Evolutionary conservation across 306 rosid genomes (phyloP), one percentile per base, ranked within the genome.

Genomic region (Spatholobus suberectus): DNA sequence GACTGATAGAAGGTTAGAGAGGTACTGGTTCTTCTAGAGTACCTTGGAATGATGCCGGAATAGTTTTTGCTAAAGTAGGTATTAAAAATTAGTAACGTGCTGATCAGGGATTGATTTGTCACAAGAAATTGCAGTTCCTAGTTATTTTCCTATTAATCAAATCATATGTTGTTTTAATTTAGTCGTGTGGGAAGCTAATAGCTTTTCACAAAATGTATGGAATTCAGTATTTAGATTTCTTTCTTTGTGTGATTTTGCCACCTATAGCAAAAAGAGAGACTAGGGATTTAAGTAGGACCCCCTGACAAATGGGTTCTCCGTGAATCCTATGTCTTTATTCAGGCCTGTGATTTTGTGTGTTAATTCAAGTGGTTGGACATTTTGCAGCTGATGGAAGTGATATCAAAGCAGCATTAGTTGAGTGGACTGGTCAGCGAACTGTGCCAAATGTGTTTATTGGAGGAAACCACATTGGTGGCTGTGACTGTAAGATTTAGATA

Each of bases 401-500:
- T 24, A 62, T 94, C 81, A 97, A 94, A 82, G 67, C 89, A 10
- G 98, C 97, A 58, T 80, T 96, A 38, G 77, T 34, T 10, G 86
- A 91, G 90, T 89, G 90, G 93, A 92, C 97, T 8, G 94, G 92
- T 57, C 98, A 88, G 81, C 58, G 87, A 49, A 91, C 99, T 5
- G 99, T 96, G 81, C 99, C 99, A 44, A 93, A 93, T 90, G 99
- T 96, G 46, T 96, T 96, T 73, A 90, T 96, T 5, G 94, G 89
- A 3, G 98, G 98, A 79, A 90, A 91, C 32, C 99, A 96, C 73
- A 90, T 96, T 40, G 99, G 98, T 71, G 99, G 99, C 83, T 96
- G 97, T 29, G 98, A 96, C 66, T 0, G 99, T 96, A 91, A 87
- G 91, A 75, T 82, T 62, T 76, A 13, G 5, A 52, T 70, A 35